Base-by-base conservation (phyloP, 257 asterid species). In the Datura wrightii region DNA sequence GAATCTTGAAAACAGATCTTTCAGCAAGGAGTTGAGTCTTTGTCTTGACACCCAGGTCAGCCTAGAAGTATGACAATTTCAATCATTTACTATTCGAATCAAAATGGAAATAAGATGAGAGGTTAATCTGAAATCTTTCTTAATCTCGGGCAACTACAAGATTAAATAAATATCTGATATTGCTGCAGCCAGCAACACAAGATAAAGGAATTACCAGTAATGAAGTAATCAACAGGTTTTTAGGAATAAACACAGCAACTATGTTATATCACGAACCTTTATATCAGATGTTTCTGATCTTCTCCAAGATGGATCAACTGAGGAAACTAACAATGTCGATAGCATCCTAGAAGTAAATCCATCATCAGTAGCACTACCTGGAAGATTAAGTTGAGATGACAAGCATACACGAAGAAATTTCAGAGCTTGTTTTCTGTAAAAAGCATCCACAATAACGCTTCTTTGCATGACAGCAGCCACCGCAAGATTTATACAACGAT, bases 11-110 rank as follows among this genome's bases (percentile, higher is more conserved):
- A 83, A 97, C 97, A 19, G 97, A 91, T 91, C 91, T 97, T 89
- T 97, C 99, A 70, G 99, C 99, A 98, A 97, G 94, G 84, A 97
- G 99, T 86, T 97, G 99, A 86, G 99, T 95, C 93, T 97, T 97
- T 54, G 99, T 97, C 94, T 97, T 97, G 88, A 97, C 99, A 84
- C 99, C 99, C 88, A 97, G 90, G 92, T 97, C 99, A 88, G 94
- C 99, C 99, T 97, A 92, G 92, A 92, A 84, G 85, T 84, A 39
- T 87, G 84, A 84, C 44, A 84, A 44, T 55, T 62, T 59, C 48
- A 34, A 52, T 78, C 65, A 52, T 14, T 24, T 14, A 52, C 56
- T 44, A 78, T 31, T 52, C 34, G 48, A 78, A 78, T 78, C 24
- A 36, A 13, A 18, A 14, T 34, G 63, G 63, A 78, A 78, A 78